Evolutionary conservation across 2,329 filamentous ascomycete species (phyloP).

Genomic region (Penicillium occitanis): DNA sequence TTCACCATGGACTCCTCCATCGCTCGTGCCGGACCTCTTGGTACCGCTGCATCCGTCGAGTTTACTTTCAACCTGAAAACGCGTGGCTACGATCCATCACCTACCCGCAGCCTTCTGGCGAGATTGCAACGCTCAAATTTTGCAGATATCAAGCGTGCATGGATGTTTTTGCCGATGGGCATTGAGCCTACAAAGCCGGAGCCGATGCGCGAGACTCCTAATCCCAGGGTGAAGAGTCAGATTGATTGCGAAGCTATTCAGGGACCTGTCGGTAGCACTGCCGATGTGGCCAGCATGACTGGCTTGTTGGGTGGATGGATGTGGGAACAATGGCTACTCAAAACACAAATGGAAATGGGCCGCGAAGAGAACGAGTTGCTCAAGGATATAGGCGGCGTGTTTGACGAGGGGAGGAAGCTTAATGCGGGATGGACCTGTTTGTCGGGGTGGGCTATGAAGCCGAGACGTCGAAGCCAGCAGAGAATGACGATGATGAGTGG

Average conservation of each 20-base stretch:
- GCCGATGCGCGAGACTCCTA: conserved; percentile 44
- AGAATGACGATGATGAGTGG: conserved; percentile 5
- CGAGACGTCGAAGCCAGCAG: conserved; percentile 26
- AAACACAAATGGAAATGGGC: conserved; percentile 81
- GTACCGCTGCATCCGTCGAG: conserved; percentile 81
- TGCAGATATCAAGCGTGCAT: conserved; percentile 74
- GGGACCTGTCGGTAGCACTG: conserved; percentile 63
- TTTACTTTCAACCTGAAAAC: conserved; percentile 89
- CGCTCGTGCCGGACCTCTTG: conserved; percentile 75
- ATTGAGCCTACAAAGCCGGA: conserved; percentile 47
- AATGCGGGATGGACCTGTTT: conserved; percentile 61
- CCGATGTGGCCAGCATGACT: conserved; percentile 70
- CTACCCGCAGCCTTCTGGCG: conserved; percentile 76
- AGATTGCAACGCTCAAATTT: conserved; percentile 76
- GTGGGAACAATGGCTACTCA: conserved; percentile 96
- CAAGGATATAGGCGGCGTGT: conserved; percentile 57
- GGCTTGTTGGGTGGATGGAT: conserved; percentile 83
- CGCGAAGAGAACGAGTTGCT: conserved; percentile 57
- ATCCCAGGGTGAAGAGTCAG: conserved; percentile 37
- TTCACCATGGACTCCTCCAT: conserved; percentile 86
- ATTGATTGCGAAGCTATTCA: conserved; percentile 59
- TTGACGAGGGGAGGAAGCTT: conserved; percentile 60
- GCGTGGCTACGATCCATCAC: conserved; percentile 81
- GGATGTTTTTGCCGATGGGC: conserved; percentile 87
- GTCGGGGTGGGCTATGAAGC: conserved; percentile 60